Evolutionary conservation across 192 early-diverging fungal species (phyloP).

Genomic region (Lobulomyces angularis): DNA sequence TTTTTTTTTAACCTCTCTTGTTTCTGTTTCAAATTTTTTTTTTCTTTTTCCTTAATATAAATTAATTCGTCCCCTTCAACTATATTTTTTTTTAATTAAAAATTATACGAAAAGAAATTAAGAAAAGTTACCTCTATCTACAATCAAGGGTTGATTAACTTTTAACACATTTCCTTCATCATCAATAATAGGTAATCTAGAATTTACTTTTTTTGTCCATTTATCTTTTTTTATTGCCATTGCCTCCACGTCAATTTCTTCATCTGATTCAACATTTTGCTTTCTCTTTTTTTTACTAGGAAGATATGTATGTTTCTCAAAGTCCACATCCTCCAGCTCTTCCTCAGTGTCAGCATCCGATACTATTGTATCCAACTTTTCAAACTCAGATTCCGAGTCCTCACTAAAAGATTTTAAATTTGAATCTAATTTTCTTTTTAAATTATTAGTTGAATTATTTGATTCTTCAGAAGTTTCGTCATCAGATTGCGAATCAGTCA

Average conservation of each 20-base stretch:
- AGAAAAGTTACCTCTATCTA: conserved; percentile 8
- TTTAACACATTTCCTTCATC: neutral
- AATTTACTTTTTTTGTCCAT: neutral
- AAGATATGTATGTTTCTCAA: conserved; percentile 9
- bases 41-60: conserved; percentile 12
- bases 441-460: conserved; percentile 8
- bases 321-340: conserved; percentile 25
- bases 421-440: neutral
- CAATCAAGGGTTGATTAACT: conserved; percentile 6
- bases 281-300: conserved; percentile 8
- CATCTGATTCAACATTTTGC: conserved; percentile 35
- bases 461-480: conserved; percentile 11
- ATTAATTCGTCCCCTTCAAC: conserved; percentile 44
- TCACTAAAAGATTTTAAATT: neutral
- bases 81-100: conserved; percentile 41
- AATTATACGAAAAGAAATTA: neutral
- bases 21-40: conserved; percentile 9
- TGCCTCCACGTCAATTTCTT: conserved; percentile 21
- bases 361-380: neutral
- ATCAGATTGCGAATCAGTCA: conserved; percentile 5
- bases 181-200: conserved; percentile 2
- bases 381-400: neutral
- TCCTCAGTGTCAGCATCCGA: conserved; percentile 19
- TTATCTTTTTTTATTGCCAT: conserved; percentile 9
- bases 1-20: conserved; percentile 8